Percentiles rank a stretch among this genome's conserved stretches.
Conservation (phyloP, 768 basidiomycete genomes). For the Austroboletus festivus region DNA sequence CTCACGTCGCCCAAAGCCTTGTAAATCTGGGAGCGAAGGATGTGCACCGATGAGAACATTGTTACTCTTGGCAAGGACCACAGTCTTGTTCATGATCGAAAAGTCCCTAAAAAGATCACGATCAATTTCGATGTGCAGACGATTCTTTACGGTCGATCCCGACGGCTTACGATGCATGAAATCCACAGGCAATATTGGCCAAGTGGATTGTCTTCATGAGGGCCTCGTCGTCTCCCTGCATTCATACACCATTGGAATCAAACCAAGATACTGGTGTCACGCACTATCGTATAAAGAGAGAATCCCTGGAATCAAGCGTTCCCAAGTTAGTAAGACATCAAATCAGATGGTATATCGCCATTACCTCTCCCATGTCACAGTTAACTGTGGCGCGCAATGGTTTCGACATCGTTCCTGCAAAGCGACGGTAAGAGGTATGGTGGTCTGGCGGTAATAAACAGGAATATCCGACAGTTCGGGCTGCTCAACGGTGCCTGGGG, state of each 20-base stretch:
- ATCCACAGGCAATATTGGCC: constrained; percentile 66
- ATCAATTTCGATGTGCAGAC: neutral
- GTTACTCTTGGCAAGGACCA: constrained; percentile 52
- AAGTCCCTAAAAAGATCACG: constrained; percentile 46
- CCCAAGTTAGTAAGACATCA: constrained; percentile 4
- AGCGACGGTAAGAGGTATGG: neutral
- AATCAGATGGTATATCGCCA: neutral
- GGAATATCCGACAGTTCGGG: constrained; percentile 2
- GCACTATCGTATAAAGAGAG: constrained; percentile 47
- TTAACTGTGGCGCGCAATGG: constrained; percentile 44
- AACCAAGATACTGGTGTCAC: neutral
- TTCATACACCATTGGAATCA: neutral
- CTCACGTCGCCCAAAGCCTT: constrained; percentile 65
- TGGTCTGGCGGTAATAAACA: neutral
- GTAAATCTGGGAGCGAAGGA: constrained; percentile 56
- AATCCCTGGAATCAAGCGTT: constrained; percentile 38
- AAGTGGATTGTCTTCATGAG: constrained; percentile 57
- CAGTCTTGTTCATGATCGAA: constrained; percentile 62
- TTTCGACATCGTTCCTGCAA: constrained; percentile 14
- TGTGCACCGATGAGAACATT: constrained; percentile 64
- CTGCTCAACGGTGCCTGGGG: neutral
- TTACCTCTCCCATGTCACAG: constrained; percentile 57
- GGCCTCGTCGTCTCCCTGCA: constrained; percentile 48
- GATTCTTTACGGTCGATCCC: neutral
- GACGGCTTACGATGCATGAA: constrained; percentile 57